Conservation (phyloP, 805 yeast species). For the Yamadazyma philogaea region DNA sequence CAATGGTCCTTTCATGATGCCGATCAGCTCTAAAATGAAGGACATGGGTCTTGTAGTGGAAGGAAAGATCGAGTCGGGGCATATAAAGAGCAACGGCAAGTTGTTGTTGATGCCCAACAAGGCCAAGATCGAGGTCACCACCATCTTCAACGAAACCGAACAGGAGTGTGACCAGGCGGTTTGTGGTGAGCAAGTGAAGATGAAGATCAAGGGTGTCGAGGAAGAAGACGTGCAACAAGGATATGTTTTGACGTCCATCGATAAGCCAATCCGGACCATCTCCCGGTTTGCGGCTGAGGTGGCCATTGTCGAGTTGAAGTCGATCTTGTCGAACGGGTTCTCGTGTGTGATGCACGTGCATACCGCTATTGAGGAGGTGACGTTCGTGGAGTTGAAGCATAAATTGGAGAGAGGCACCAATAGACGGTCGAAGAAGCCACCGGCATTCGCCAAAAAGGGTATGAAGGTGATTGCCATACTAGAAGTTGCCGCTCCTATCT, state of each 20-base stretch:
- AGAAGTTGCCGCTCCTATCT: conserved; percentile 82
- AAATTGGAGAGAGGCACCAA: conserved; percentile 95
- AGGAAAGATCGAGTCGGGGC: conserved; percentile 97
- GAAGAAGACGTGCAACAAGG: conserved; percentile 95
- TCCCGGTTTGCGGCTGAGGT: conserved; percentile 92
- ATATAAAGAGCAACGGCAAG: conserved; percentile 71
- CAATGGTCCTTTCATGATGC: conserved; percentile 96
- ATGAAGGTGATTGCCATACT: conserved; percentile 95
- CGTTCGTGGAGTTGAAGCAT: conserved; percentile 76
- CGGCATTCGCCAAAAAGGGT: conserved; percentile 98
- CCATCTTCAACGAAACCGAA: conserved; percentile 93
- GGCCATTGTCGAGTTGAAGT: conserved; percentile 93
- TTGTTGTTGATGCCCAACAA: conserved; percentile 93
- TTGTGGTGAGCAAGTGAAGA: conserved; percentile 96
- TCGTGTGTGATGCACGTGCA: conserved; percentile 99
- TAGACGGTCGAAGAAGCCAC: conserved; percentile 93
- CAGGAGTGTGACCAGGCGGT: conserved; percentile 84
- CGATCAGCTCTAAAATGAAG: conserved; percentile 90
- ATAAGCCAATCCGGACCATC: conserved; percentile 87
- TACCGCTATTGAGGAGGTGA: conserved; percentile 96
- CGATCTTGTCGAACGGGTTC: conserved; percentile 91
- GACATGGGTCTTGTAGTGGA: conserved; percentile 97
- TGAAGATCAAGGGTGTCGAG: conserved; percentile 91
- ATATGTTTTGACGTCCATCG: conserved; percentile 81
- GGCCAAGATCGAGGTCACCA: conserved; percentile 73